These are phyloP conservation scores for Epichloe aotearoae DNA, from an alignment of 2,329 filamentous ascomycete species.

Conservation along the genomic window DNA sequence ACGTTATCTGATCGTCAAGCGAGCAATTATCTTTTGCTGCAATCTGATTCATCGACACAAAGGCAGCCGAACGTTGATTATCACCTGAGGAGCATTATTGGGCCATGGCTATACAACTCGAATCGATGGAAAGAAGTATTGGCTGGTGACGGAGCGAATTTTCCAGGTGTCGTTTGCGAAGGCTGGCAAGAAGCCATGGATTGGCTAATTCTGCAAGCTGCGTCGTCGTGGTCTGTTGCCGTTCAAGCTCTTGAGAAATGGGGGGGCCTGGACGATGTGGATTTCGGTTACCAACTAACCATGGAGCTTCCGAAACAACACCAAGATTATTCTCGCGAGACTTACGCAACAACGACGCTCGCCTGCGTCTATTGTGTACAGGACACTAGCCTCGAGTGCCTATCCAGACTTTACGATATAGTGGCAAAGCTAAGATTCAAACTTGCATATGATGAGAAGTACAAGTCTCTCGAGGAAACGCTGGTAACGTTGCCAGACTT, in stretches of 20 bases:
- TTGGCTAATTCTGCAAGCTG: slow-evolving; percentile 52
- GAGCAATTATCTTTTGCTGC: slow-evolving; percentile 47
- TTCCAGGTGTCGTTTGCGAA: slow-evolving; percentile 27
- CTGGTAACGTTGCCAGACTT: slow-evolving; percentile 29
- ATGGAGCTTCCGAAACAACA: slow-evolving; percentile 47
- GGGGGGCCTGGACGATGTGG: slow-evolving; percentile 61
- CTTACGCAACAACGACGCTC: slow-evolving; percentile 55
- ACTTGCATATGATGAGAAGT: slow-evolving; percentile 44
- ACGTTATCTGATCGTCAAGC: slow-evolving; percentile 44
- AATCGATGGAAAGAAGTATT: slow-evolving; percentile 34
- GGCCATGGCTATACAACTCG: slow-evolving; percentile 60
- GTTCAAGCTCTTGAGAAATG: slow-evolving; percentile 53
- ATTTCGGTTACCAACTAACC: slow-evolving; percentile 47
- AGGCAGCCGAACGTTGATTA: slow-evolving; percentile 36
- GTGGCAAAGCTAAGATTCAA: slow-evolving; percentile 41
- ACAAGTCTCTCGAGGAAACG: slow-evolving; percentile 36
- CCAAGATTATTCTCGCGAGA: slow-evolving; percentile 43
- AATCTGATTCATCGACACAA: slow-evolving; percentile 32
- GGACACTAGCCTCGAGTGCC: slow-evolving; percentile 41
- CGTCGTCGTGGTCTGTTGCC: slow-evolving; percentile 47
- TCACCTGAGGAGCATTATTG: slow-evolving; percentile 54
- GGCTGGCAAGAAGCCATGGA: slow-evolving; percentile 58
- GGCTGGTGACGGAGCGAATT: slow-evolving; percentile 7
- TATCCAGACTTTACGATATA: slow-evolving; percentile 48
- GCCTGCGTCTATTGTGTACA: slow-evolving; percentile 56